A percentile compares a stretch with the other conserved stretches of the same genome.
Conservation (phyloP, 257 asterid genomes). For the Anisodus tanguticus region DNA sequence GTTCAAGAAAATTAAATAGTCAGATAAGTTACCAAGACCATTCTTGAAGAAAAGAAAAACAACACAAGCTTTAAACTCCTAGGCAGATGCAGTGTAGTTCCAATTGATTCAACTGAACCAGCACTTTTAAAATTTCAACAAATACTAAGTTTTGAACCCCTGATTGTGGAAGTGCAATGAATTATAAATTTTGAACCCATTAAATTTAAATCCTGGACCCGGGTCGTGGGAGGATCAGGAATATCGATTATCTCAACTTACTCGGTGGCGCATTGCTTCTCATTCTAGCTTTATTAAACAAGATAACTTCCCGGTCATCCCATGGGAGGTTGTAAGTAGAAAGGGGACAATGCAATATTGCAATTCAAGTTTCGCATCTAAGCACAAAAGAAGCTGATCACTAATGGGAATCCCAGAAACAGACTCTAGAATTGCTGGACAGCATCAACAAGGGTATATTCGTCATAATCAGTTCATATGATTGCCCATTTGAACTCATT, state of each 20-base stretch:
- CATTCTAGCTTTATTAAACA: constrained; percentile 85
- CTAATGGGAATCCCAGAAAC: constrained; percentile 57
- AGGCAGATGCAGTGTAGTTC: neutral
- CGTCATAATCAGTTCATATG: constrained; percentile 70
- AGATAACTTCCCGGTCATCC: constrained; percentile 68
- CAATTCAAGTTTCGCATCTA: constrained; percentile 81
- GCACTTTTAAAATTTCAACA: neutral
- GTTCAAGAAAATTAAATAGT: constrained; percentile 25
- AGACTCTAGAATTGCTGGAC: constrained; percentile 70
- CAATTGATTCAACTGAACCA: neutral
- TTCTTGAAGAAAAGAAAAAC: neutral
- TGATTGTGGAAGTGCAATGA: neutral
- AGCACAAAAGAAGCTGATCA: constrained; percentile 88
- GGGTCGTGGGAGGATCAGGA: constrained; percentile 67
- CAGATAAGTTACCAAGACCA: constrained; percentile 23
- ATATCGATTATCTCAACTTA: constrained; percentile 57
- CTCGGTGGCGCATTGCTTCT: constrained; percentile 70
- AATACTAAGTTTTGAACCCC: neutral
- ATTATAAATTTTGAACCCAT: neutral
- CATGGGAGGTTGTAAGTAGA: constrained; percentile 80
- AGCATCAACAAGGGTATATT: constrained; percentile 73
- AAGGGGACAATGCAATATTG: constrained; percentile 65
- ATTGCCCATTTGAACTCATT: constrained; percentile 74
- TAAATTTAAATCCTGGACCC: neutral
- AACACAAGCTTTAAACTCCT: neutral